Evolutionary conservation across 2,329 filamentous ascomycete species (phyloP), one percentile per base, ranked within the genome.

Genomic region (Xenoacremonium recifei): DNA sequence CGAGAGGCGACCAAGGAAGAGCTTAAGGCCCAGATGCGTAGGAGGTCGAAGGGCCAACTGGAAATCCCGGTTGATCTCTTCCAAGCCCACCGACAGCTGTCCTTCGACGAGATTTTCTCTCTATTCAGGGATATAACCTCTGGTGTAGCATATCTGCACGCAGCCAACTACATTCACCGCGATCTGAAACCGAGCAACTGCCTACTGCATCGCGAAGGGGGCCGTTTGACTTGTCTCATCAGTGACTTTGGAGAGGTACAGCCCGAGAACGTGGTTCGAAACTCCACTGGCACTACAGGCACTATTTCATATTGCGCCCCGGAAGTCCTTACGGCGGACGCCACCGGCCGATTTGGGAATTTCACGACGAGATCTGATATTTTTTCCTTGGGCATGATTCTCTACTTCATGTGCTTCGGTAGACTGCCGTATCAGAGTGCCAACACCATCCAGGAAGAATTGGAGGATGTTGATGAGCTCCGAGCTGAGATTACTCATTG

Each of bases 241-340:
- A 97, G 92, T 62, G 93, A 99, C 62, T 99, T 99, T 68, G 93
- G 95, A 30, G 93, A 99, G 64, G 92, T 97, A 0, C 95, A 99
- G 62, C 78, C 84, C 2, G 87, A 91, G 51, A 86, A 92, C 57
- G 79, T 80, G 1, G 80, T 82, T 13, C 82, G 93, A n/a, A 87
- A 86, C 44, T 96, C 90, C 0, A 96, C 91, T 0, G 93, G 93
- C 2, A 87, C 90, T 0, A 99, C 93, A 0, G 93, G 93, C 2
- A 99, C 93, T 0, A 93, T 99, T 34, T 97, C 92, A 0, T 99
- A 96, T 65, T 99, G 93, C 64, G 93, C 93, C 0, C 93, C 93
- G 0, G 93, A 99, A 65, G 95, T 99, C 0, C 71, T 99, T 21
- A 82, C 79, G 37, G 78, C 79, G 51, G 84, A 82, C 42, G 67